Evolutionary conservation across 192 early-diverging fungal genomes (phyloP).

Genomic region (Rhizoclosmatium globosum): DNA sequence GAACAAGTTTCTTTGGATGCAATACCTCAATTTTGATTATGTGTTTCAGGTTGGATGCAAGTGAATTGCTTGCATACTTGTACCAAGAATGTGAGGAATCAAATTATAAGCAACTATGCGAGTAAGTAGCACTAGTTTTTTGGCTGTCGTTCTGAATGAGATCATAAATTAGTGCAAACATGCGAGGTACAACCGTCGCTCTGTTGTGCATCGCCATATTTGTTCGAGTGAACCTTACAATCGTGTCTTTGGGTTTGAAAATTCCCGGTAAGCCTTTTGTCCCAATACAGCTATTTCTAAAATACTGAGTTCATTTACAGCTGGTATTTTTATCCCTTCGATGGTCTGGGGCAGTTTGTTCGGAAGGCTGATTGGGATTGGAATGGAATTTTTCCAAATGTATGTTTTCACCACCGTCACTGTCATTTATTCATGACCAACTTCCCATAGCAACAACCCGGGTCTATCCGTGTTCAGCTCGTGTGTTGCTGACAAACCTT

Average conservation of each 20-base stretch:
- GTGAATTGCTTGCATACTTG: conserved; percentile 84
- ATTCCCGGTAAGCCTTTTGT: conserved; percentile 29
- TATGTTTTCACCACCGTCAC: conserved; percentile 25
- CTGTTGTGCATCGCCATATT: conserved; percentile 41
- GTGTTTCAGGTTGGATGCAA: conserved; percentile 72
- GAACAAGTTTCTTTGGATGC: not conserved
- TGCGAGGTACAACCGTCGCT: conserved; percentile 10
- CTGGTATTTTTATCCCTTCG: conserved; percentile 61
- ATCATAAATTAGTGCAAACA: not conserved
- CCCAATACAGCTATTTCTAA: not conserved
- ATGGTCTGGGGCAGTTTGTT: conserved; percentile 77
- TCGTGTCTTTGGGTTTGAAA: conserved; percentile 52
- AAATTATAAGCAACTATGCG: conserved; percentile 49
- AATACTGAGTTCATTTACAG: not conserved
- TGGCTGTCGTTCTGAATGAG: not conserved
- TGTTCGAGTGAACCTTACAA: conserved; percentile 43
- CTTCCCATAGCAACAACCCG: conserved; percentile 28
- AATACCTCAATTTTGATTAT: not conserved
- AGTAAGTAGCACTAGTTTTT: conserved; percentile 22
- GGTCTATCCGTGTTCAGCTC: conserved; percentile 46
- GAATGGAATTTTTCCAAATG: conserved; percentile 78
- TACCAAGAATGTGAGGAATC: conserved; percentile 85
- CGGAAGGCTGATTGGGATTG: conserved; percentile 87
- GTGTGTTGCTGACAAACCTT: conserved; percentile 54
- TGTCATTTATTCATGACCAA: not conserved